Evolutionary conservation across 805 yeast species (phyloP).

Genomic region (Cyberlindnera samutprakarnensis): DNA sequence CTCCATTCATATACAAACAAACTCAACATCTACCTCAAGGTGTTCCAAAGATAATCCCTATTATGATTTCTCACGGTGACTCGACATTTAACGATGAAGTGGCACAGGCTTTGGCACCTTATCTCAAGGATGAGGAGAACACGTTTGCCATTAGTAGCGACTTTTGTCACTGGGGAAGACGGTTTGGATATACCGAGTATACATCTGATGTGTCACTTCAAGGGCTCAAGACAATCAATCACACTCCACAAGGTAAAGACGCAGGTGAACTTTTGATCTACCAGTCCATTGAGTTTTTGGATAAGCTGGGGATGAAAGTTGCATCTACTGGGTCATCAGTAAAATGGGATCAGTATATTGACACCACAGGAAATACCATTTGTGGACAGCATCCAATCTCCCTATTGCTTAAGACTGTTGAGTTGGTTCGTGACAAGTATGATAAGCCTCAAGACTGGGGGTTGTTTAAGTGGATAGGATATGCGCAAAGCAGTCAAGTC

Average conservation of each 20-base stretch:
- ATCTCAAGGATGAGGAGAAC: constrained; percentile 43
- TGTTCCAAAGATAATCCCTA: constrained; percentile 59
- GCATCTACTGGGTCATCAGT: constrained; percentile 47
- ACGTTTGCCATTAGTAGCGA: constrained; percentile 82
- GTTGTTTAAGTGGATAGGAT: constrained; percentile 64
- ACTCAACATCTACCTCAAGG: constrained; percentile 28
- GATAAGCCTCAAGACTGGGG: constrained; percentile 16
- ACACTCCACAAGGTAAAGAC: neutral
- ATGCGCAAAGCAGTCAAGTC: constrained; percentile 66
- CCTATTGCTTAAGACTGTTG: constrained; percentile 50
- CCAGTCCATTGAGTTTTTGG: constrained; percentile 68
- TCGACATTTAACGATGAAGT: constrained; percentile 35
- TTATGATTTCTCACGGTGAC: constrained; percentile 64
- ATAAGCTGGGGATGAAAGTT: constrained; percentile 61
- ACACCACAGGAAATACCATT: constrained; percentile 74
- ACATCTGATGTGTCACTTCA: neutral
- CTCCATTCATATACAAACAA: constrained; percentile 59
- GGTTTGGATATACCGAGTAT: constrained; percentile 25
- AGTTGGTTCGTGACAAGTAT: constrained; percentile 22
- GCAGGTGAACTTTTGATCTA: constrained; percentile 23
- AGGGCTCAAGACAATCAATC: neutral
- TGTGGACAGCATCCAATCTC: constrained; percentile 87
- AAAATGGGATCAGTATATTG: constrained; percentile 62
- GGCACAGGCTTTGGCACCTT: constrained; percentile 44
- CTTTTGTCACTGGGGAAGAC: constrained; percentile 90